A percentile compares a stretch with the other conserved stretches of the same genome.
Conservation (phyloP, 805 yeast genomes). For the Metschnikowia drakensbergensis region DNA sequence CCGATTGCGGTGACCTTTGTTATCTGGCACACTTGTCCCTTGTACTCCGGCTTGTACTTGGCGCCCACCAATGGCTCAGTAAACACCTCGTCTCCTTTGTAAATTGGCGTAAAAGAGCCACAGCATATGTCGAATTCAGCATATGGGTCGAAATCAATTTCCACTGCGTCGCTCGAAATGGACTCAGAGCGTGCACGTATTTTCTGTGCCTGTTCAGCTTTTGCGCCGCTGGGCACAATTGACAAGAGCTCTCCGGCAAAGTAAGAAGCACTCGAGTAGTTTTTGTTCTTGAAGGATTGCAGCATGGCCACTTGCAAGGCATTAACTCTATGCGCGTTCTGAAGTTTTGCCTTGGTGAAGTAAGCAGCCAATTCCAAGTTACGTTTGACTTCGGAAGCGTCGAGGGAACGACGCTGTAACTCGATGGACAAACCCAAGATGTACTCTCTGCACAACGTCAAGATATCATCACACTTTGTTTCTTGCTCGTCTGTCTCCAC, state of each 20-base stretch:
- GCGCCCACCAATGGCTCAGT: constrained; percentile 89
- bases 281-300: constrained; percentile 83
- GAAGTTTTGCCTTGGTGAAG: constrained; percentile 81
- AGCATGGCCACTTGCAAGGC: constrained; percentile 95
- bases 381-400: constrained; percentile 68
- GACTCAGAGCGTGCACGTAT: constrained; percentile 77
- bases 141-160: constrained; percentile 87
- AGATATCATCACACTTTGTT: constrained; percentile 64
- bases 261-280: constrained; percentile 81
- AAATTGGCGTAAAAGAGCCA: constrained; percentile 82
- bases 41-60: constrained; percentile 68
- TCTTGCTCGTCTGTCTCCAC: constrained; percentile 76
- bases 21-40: constrained; percentile 75
- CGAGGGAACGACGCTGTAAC: constrained; percentile 78
- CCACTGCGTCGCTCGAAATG: constrained; percentile 79
- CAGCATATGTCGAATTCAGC: constrained; percentile 91
- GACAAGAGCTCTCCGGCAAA: constrained; percentile 83
- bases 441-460: constrained; percentile 79
- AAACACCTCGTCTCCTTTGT: constrained; percentile 64
- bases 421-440: constrained; percentile 91
- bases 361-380: constrained; percentile 94
- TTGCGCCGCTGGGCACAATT: constrained; percentile 66
- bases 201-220: constrained; percentile 85
- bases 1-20: constrained; percentile 80
- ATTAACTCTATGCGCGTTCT: constrained; percentile 76